Conservation (phyloP, 805 yeast genomes). For the Hanseniaspora osmophila region DNA sequence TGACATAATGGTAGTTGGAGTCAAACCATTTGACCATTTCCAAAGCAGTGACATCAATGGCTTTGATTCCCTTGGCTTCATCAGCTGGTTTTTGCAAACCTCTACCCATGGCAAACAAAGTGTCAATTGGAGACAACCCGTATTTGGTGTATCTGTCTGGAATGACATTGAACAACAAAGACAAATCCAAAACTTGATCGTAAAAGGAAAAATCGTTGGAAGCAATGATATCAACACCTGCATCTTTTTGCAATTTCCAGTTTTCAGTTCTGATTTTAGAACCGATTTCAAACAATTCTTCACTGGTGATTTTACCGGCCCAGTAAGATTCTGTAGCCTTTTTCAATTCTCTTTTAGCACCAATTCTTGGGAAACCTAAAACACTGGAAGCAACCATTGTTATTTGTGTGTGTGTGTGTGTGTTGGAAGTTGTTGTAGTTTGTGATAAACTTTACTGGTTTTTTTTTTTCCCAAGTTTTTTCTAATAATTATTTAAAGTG, state of each 20-base stretch:
- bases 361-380: slow-evolving; percentile 99
- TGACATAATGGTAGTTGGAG: slow-evolving; percentile 98
- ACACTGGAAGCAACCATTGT: slow-evolving; percentile 93
- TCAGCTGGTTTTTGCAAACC: slow-evolving; percentile 97
- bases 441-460: neutral
- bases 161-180: slow-evolving; percentile 83
- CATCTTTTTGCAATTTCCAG: slow-evolving; percentile 95
- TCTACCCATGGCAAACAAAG: slow-evolving; percentile 98
- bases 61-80: slow-evolving; percentile 46
- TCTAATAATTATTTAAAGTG: too few relatives aligned
- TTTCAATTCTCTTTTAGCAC: slow-evolving; percentile 98
- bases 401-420: neutral
- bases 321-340: slow-evolving; percentile 98
- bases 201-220: slow-evolving; percentile 97
- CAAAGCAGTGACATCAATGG: slow-evolving; percentile 95
- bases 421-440: neutral
- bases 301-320: slow-evolving; percentile 82
- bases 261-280: slow-evolving; percentile 87
- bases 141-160: slow-evolving; percentile 95
- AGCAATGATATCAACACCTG: slow-evolving; percentile 94
- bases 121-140: slow-evolving; percentile 79
- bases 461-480: neutral
- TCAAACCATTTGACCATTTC: slow-evolving; percentile 99
- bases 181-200: slow-evolving; percentile 91
- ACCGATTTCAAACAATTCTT: slow-evolving; percentile 81